These are phyloP conservation scores for Allium cepa DNA, from an alignment of 106 monocot genomes.

Conservation along the genomic window DNA sequence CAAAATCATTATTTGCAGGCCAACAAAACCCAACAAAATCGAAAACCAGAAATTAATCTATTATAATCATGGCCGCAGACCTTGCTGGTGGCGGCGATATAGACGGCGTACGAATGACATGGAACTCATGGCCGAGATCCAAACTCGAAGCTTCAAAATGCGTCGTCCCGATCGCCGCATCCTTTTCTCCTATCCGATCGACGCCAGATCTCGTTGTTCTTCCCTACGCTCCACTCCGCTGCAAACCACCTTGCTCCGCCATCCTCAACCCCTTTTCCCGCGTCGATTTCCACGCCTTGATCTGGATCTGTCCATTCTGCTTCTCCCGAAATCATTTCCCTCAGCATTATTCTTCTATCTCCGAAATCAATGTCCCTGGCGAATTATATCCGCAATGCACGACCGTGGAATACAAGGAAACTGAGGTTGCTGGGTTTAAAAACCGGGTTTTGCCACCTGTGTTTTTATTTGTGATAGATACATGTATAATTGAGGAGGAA, in stretches of 20 bases:
- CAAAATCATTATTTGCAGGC: too few relatives aligned
- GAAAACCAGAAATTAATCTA: too few relatives aligned
- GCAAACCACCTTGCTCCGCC: slow-evolving; percentile 85
- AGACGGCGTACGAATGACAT: slow-evolving; percentile 88
- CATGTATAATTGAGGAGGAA: slow-evolving; percentile 95
- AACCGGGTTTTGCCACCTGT: slow-evolving; percentile 42
- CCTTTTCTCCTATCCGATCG: slow-evolving; percentile 74
- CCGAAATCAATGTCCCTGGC: slow-evolving; percentile 74
- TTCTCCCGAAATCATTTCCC: slow-evolving; percentile 96
- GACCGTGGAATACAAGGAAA: slow-evolving; percentile 63
- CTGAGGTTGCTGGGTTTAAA: slow-evolving; percentile 1
- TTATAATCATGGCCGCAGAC: slow-evolving; percentile 26
- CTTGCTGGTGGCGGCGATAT: slow-evolving; percentile 31
- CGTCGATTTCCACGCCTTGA: slow-evolving; percentile 89
- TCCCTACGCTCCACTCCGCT: slow-evolving; percentile 89
- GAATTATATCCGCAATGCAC: slow-evolving; percentile 84
- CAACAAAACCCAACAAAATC: too few relatives aligned
- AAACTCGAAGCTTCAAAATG: slow-evolving; percentile 92
- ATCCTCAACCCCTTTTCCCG: slow-evolving; percentile 80
- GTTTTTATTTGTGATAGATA: slow-evolving; percentile 87
- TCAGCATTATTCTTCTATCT: slow-evolving; percentile 60
- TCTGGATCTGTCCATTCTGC: slow-evolving; percentile 99
- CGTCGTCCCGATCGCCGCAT: slow-evolving; percentile 81
- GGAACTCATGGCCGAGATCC: slow-evolving; percentile 87
- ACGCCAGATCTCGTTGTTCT: slow-evolving; percentile 39